A percentile compares a stretch with the other conserved stretches of the same genome.
Evolutionary conservation across 2,329 filamentous ascomycete species (phyloP).

Genomic region (Neonectria hederae): DNA sequence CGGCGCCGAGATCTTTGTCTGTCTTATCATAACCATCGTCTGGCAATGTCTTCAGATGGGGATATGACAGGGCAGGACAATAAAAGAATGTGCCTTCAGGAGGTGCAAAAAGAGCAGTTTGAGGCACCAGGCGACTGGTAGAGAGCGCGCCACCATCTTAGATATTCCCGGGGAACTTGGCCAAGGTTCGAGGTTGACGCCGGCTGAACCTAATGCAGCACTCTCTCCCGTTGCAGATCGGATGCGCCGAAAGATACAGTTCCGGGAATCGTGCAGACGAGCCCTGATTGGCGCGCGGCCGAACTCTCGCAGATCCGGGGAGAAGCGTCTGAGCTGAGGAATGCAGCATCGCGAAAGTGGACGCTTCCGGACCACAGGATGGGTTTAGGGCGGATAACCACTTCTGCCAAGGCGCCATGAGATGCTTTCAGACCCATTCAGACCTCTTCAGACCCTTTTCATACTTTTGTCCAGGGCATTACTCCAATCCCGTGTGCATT

Average conservation of each 20-base stretch:
- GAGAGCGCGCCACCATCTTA: conserved; percentile 9
- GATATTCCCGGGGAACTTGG: conserved; percentile 7
- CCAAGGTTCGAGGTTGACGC: conserved; percentile 16
- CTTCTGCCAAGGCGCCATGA: not conserved
- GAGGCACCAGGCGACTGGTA: not conserved
- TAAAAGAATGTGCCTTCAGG: not conserved
- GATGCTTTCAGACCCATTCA: not conserved
- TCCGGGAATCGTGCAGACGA: conserved; percentile 14
- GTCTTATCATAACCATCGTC: not conserved
- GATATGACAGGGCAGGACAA: not conserved
- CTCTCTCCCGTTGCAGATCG: conserved; percentile 18
- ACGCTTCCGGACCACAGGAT: not conserved
- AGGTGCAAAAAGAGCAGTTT: not conserved
- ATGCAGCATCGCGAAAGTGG: not conserved
- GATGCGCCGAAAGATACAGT: conserved; percentile 20
- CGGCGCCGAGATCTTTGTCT: not conserved
- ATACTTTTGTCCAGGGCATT: conserved; percentile 9
- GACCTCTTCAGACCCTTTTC: not conserved
- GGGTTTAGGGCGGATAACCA: not conserved
- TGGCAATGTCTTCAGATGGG: not conserved
- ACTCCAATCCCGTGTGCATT: not conserved
- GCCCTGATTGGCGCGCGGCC: conserved; percentile 7
- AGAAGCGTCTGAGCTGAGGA: not conserved
- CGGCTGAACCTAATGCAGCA: conserved; percentile 17
- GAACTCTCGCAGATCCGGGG: not conserved